A percentile compares a stretch with the other conserved stretches of the same genome.
Evolutionary conservation across 2,329 filamentous ascomycete species (phyloP).

Genomic region (Dothistroma pini): DNA sequence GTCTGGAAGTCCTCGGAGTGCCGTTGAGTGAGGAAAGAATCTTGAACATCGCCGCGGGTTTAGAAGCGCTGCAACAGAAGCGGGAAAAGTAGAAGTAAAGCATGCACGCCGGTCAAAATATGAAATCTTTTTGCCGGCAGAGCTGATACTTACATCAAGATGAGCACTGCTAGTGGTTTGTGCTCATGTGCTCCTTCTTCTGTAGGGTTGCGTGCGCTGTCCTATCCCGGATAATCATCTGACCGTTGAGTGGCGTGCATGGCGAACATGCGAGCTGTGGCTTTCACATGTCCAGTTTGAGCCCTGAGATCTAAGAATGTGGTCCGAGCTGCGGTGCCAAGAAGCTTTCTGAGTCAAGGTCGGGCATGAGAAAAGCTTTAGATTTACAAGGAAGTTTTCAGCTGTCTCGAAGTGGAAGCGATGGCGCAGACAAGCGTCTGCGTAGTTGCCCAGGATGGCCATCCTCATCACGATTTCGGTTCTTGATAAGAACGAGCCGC

Average conservation of each 20-base stretch:
- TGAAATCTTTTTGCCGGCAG: background rate
- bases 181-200: no score
- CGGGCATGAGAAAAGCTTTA: background rate
- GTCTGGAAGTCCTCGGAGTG: constrained; percentile 25
- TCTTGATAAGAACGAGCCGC: no score
- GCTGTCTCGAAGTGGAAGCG: background rate
- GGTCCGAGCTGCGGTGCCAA: background rate
- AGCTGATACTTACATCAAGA: background rate
- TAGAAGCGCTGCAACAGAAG: constrained; percentile 15
- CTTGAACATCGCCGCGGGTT: constrained; percentile 20
- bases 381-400: background rate
- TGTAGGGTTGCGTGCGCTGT: no score
- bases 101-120: background rate
- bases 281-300: background rate
- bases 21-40: constrained; percentile 23
- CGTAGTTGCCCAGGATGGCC: background rate
- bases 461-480: no score
- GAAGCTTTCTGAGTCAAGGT: background rate
- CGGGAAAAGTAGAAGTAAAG: background rate
- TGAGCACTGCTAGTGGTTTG: no score
- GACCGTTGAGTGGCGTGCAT: background rate
- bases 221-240: no score
- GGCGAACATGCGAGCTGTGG: background rate
- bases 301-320: background rate
- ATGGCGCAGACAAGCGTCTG: background rate